phyloP scores from a whole-genome alignment of 1,284 basidiomycete species.

The Ganoderma meredithae region DNA sequence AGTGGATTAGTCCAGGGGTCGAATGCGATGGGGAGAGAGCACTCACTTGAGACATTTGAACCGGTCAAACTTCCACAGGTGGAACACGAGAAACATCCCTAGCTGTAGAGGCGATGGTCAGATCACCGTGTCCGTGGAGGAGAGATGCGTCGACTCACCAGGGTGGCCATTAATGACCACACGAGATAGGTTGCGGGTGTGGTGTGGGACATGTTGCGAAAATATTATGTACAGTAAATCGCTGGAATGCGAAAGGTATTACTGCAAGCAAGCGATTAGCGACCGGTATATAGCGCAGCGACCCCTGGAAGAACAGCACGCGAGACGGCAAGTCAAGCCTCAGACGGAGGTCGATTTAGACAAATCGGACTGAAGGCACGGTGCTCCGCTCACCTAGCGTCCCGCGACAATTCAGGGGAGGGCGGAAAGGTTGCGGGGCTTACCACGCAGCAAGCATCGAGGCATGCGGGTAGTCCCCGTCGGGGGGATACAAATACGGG shows the following conservation, averaged over 20 bases:
- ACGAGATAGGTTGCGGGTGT: conserved; percentile 66
- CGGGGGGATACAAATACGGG: not conserved
- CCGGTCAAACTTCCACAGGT: conserved; percentile 80
- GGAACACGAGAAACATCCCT: conserved; percentile 67
- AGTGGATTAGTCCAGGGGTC: not conserved
- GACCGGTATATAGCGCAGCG: not conserved
- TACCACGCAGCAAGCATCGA: not conserved
- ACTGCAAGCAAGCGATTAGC: conserved; percentile 1
- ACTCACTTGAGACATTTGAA: conserved; percentile 75
- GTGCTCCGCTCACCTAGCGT: conserved; percentile 5
- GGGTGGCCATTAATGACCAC: conserved; percentile 62
- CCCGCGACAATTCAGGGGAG: not conserved
- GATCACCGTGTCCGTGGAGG: not conserved
- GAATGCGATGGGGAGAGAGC: not conserved
- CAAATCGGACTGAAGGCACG: not conserved
- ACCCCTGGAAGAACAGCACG: no score
- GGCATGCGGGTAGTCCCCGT: not conserved
- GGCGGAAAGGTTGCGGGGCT: not conserved
- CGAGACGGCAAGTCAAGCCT: not conserved
- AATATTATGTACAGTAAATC: conserved; percentile 3
- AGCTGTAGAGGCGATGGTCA: conserved; percentile 49
- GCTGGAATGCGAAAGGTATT: conserved; percentile 6
- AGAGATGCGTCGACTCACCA: conserved; percentile 48
- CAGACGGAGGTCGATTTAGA: not conserved
- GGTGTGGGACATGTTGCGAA: conserved; percentile 63